Conservation (phyloP, 148 eudicot species). For the Selenicereus undatus region DNA sequence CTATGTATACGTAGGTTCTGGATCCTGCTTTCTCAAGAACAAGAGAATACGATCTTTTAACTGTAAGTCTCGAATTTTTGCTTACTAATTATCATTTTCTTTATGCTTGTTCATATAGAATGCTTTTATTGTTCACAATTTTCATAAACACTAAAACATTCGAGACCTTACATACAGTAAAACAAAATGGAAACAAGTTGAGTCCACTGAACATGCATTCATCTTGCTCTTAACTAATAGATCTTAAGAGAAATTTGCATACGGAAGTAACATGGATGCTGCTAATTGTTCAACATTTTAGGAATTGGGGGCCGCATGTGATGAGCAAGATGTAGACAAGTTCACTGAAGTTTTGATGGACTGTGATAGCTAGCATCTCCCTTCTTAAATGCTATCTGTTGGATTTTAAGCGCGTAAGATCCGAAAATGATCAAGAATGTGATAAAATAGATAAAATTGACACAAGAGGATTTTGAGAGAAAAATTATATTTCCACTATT, state of each 20-base stretch:
- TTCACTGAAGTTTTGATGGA: conserved; percentile 39
- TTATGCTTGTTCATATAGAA: too few relatives aligned
- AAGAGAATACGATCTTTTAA: conserved; percentile 31
- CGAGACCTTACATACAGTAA: neutral
- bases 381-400: neutral
- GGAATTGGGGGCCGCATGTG: conserved; percentile 32
- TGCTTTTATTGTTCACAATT: neutral
- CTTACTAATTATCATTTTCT: neutral
- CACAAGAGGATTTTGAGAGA: too few relatives aligned
- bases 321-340: conserved; percentile 29
- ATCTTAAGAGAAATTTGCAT: neutral
- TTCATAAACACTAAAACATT: neutral
- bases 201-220: neutral
- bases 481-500: too few relatives aligned
- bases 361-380: conserved; percentile 39
- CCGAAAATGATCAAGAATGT: too few relatives aligned
- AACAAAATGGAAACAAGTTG: neutral
- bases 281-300: conserved; percentile 8
- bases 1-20: conserved; percentile 23
- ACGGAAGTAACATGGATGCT: neutral
- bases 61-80: conserved; percentile 20
- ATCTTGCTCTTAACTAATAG: neutral
- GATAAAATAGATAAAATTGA: too few relatives aligned
- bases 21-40: conserved; percentile 39
- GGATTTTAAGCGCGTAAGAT: too few relatives aligned